These are phyloP conservation scores for Austroboletus festivus DNA, from an alignment of 768 basidiomycete species.

Conservation along the genomic window DNA sequence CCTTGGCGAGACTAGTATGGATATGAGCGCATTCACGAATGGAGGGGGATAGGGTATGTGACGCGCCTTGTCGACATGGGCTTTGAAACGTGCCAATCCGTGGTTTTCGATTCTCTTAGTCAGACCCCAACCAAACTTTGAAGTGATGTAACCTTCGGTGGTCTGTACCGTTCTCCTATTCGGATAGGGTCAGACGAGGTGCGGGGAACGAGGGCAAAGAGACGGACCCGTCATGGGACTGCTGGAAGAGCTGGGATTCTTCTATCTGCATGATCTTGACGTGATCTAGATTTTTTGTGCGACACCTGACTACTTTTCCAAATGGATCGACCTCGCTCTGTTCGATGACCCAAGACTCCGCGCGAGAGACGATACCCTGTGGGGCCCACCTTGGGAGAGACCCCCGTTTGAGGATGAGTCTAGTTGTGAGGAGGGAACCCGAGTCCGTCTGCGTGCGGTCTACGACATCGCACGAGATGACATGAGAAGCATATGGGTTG, in stretches of 20 bases:
- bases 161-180: conserved; percentile 75
- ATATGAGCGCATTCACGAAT: not conserved
- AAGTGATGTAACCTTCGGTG: conserved; percentile 85
- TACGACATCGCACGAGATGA: conserved; percentile 94
- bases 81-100: conserved; percentile 80
- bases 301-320: conserved; percentile 70
- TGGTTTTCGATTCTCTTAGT: conserved; percentile 85
- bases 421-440: conserved; percentile 79
- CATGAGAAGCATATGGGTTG: conserved; percentile 90
- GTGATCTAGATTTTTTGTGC: conserved; percentile 89
- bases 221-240: conserved; percentile 66
- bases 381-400: conserved; percentile 92
- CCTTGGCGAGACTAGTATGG: conserved; percentile 75
- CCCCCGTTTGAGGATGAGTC: conserved; percentile 90
- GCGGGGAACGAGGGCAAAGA: not conserved
- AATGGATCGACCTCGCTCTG: conserved; percentile 90
- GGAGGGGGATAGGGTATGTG: conserved; percentile 34
- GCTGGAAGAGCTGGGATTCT: conserved; percentile 72
- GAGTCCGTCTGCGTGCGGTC: conserved; percentile 70
- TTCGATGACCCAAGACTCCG: conserved; percentile 93
- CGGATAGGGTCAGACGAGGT: conserved; percentile 1
- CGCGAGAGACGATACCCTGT: conserved; percentile 72
- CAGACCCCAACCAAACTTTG: conserved; percentile 87
- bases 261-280: conserved; percentile 92
- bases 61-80: conserved; percentile 79